Percentiles rank a stretch among this genome's conserved stretches.
Evolutionary conservation across 2,329 filamentous ascomycete genomes (phyloP).

Genomic region (Colletotrichum gloeosporioides): DNA sequence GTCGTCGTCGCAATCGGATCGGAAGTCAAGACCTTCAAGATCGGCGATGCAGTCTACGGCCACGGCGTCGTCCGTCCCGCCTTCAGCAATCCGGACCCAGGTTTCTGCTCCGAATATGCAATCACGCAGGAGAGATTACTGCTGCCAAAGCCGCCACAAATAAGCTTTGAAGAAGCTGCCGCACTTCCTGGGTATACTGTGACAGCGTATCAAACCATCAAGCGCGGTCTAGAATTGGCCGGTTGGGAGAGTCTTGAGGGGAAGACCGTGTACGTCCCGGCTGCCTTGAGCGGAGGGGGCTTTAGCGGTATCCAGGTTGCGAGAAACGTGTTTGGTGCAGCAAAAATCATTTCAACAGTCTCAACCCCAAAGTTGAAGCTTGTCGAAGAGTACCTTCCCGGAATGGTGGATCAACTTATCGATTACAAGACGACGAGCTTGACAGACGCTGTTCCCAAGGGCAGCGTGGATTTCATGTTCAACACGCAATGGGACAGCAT

Average conservation of each 20-base stretch:
- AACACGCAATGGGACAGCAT: slow-evolving; percentile 52
- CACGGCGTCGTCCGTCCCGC: slow-evolving; percentile 41
- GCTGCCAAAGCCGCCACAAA: slow-evolving; percentile 32
- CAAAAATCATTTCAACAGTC: slow-evolving; percentile 54
- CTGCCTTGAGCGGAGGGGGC: slow-evolving; percentile 54
- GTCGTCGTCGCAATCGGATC: background rate
- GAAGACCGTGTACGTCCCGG: slow-evolving; percentile 58
- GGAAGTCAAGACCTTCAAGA: background rate
- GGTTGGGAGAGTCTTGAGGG: slow-evolving; percentile 46
- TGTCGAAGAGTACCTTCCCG: slow-evolving; percentile 45
- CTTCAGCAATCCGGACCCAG: slow-evolving; percentile 26
- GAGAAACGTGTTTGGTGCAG: slow-evolving; percentile 53
- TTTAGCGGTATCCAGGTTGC: slow-evolving; percentile 53
- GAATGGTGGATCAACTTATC: slow-evolving; percentile 53
- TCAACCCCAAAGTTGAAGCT: slow-evolving; percentile 56
- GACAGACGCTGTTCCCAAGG: slow-evolving; percentile 38
- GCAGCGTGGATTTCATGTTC: slow-evolving; percentile 54
- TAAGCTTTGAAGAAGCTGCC: slow-evolving; percentile 41
- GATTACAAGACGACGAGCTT: slow-evolving; percentile 54
- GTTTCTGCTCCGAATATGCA: slow-evolving; percentile 47
- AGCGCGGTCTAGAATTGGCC: slow-evolving; percentile 40
- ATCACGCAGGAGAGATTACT: slow-evolving; percentile 39
- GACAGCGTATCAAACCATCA: slow-evolving; percentile 51
- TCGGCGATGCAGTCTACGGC: slow-evolving; percentile 36
- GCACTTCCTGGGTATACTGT: slow-evolving; percentile 39